phyloP scores from a whole-genome alignment of 306 rosid species.

The Mucuna pruriens region DNA sequence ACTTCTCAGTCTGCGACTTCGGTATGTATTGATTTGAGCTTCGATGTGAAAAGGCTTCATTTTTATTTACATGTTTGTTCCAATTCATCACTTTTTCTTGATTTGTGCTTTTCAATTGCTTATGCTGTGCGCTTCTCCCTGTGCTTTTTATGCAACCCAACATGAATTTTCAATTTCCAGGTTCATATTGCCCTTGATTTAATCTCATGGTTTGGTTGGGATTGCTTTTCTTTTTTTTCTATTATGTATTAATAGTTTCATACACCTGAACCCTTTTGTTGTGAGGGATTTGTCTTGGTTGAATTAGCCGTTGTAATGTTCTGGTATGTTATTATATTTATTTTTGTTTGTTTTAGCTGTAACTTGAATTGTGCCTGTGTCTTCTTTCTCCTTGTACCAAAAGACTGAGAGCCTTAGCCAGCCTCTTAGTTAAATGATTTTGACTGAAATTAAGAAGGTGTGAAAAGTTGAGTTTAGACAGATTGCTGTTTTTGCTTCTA shows the following conservation, averaged over 20 bases:
- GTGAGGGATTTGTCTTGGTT: not conserved
- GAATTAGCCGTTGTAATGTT: not conserved
- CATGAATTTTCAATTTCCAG: slow-evolving; percentile 9
- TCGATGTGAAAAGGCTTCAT: slow-evolving; percentile 2
- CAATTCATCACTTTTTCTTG: not conserved
- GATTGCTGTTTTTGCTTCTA: not conserved
- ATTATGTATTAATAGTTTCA: not conserved
- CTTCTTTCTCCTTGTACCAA: not conserved
- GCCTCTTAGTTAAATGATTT: not conserved
- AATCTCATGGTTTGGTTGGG: slow-evolving; percentile 2
- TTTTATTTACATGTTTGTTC: not conserved
- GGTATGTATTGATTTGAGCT: not conserved
- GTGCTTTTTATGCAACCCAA: not conserved
- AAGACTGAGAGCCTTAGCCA: not conserved
- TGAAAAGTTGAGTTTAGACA: not conserved
- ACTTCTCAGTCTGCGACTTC: slow-evolving; percentile 10
- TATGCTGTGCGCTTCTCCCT: not conserved
- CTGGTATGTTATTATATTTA: not conserved
- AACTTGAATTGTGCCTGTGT: not conserved
- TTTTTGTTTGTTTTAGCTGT: not conserved
- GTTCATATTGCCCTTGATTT: not conserved
- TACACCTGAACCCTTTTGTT: not conserved
- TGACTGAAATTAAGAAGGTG: slow-evolving; percentile 5
- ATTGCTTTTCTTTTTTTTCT: not conserved
- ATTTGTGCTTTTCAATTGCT: slow-evolving; percentile 6